These are phyloP conservation scores for Lithohypha guttulata DNA, from an alignment of 2,329 filamentous ascomycete genomes.

Conservation along the genomic window DNA sequence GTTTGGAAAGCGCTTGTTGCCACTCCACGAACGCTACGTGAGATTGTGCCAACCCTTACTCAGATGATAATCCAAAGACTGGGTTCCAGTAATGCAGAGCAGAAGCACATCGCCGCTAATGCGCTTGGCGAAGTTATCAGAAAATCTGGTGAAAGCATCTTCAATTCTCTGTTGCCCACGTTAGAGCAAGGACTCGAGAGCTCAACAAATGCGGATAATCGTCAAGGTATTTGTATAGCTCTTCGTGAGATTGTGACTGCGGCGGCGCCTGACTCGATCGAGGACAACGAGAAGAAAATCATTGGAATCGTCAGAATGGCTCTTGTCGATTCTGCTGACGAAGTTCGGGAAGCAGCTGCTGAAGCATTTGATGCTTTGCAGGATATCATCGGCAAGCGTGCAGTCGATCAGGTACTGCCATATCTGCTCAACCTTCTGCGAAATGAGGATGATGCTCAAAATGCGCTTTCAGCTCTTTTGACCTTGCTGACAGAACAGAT, in stretches of 20 bases:
- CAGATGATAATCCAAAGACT: conserved; percentile 89
- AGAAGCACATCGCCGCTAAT: conserved; percentile 97
- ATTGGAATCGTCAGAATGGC: conserved; percentile 90
- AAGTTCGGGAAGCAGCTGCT: conserved; percentile 88
- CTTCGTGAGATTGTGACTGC: conserved; percentile 86
- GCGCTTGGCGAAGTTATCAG: conserved; percentile 92
- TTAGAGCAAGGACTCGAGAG: conserved; percentile 82
- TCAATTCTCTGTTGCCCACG: conserved; percentile 77
- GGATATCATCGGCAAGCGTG: conserved; percentile 84
- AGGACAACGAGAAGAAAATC: conserved; percentile 89
- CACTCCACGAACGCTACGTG: conserved; percentile 82
- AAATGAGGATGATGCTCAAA: conserved; percentile 75
- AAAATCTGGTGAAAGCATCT: conserved; percentile 87
- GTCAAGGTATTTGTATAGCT: conserved; percentile 94
- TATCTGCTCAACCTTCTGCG: conserved; percentile 83
- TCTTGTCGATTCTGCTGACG: conserved; percentile 75
- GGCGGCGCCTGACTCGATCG: conserved; percentile 75
- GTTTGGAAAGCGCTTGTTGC: conserved; percentile 97
- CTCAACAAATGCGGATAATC: conserved; percentile 82
- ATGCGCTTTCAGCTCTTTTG: conserved; percentile 81
- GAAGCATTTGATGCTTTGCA: conserved; percentile 95
- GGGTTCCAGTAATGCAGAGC: conserved; percentile 93
- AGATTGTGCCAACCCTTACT: conserved; percentile 86
- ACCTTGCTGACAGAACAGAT: conserved; percentile 90
- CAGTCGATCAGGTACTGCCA: conserved; percentile 89